Evolutionary conservation across 1,284 basidiomycete genomes (phyloP), one percentile per base, ranked within the genome.

Genomic region (Sporisorium sorghi): DNA sequence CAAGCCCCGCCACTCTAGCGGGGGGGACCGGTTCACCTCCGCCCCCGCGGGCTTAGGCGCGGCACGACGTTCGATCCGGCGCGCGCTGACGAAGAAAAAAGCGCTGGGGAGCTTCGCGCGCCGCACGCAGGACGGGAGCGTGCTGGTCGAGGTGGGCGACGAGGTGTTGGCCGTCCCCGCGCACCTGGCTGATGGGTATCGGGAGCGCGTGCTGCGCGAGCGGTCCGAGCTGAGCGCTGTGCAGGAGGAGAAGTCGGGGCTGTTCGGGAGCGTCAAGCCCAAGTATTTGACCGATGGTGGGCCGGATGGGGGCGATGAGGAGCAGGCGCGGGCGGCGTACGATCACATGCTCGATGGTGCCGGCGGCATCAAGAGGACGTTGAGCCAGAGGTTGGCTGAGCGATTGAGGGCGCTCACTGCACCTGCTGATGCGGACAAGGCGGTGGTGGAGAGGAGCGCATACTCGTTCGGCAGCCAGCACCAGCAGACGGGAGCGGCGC

Each of bases 81-180:
- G 76, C 3, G 76, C 76, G 3, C 43, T 79, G 19, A 78, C 76
- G 5, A 61, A 55, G 37, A 61, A 60, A 33, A 72, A 75, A 35
- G 42, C 65, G 43, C 49, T 79, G 6, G 73, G 73, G 10, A 69
- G 63, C 46, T 76, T 78, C 33, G 73, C 70, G 11, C 21, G 73
- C 0, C 48, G 76, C 9, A 62, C 59, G 2, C 55, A 61, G 26
- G 69, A 78, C 21, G 76, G 73, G 0, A 58, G 46, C 15, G 77
- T 79, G 3, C 35, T 79, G 14, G 70, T 79, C 53, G 77, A 79
- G 37, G 76, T 79, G 5, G 77, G 77, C 0, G 76, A 79, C 30
- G 77, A 79, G 32, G 77, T 79, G 39, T 73, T 78, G 30, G 69
- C 76, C 1, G 77, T 79, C 0, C 73, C 77, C 0, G 21, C 70